Evolutionary conservation across 2,329 filamentous ascomycete genomes (phyloP), one percentile per base, ranked within the genome.

Genomic region (Lachnellula arida): DNA sequence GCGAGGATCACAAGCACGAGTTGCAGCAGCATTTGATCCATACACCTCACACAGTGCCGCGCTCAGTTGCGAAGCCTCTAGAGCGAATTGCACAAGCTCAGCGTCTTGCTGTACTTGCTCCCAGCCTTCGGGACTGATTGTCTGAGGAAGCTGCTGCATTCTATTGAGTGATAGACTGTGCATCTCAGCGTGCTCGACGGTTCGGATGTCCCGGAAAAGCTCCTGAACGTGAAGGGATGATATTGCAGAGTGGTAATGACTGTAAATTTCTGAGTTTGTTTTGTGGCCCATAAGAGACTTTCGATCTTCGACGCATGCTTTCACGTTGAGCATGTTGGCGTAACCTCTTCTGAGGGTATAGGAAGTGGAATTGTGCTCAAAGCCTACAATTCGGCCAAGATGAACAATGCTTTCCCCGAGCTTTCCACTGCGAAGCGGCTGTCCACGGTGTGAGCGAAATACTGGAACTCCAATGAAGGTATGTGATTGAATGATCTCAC

Each of bases 241-340:
- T 19, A 50, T 37, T 4, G 46, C 47, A 9, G 53, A 55, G 46
- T 55, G 46, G 25, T 55, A 55, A 46, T 50, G 22, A 22, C 46
- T 50, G 44, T 50, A 55, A 32, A 55, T 50, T 15, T 55, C 53
- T 1, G 46, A 50, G 23, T 55, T 55, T 5, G 53, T 50, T 25
- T 50, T 55, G 47, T 55, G 53, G 35, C 53, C 53, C 53, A 55
- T 55, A 17, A 55, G 44, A 25, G 35, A 55, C 23, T 22, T 49
- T 50, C 53, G 46, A 55, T 55, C 47, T 50, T 55, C 46, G 5
- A 37, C 53, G 25, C 34, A 44, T 55, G 23, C 47, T 7, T 46
- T 55, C 19, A 25, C 46, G 25, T 49, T 43, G 39, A 55, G 53
- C 9, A 49, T 17, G 32, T 55, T 50, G 49, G 53, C 53, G 25